phyloP scores from a whole-genome alignment of 345 rosid species.

The Boechera retrofracta region DNA sequence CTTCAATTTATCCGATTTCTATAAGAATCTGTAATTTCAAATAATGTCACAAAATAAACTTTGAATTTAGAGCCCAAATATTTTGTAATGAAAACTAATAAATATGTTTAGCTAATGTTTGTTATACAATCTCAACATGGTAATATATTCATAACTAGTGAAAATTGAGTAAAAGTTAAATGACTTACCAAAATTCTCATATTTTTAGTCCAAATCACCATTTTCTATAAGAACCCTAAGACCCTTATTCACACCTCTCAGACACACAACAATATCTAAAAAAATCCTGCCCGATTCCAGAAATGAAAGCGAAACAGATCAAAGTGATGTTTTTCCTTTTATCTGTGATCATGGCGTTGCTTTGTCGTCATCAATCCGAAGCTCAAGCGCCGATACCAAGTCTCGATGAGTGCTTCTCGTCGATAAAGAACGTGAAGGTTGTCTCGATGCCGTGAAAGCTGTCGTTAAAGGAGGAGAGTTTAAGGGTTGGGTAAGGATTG shows the following conservation, averaged over 20 bases:
- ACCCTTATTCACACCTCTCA: background rate
- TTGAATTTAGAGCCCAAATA: background rate
- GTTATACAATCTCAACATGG: conserved; percentile 9
- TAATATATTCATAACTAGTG: background rate
- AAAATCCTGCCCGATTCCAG: background rate
- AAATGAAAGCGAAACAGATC: conserved; percentile 25
- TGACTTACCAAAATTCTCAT: background rate
- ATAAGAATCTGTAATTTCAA: background rate
- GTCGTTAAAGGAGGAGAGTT: background rate
- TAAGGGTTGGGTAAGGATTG: conserved; percentile 23
- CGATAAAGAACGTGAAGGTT: conserved; percentile 18
- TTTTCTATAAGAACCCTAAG: conserved; percentile 15
- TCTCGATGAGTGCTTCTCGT: background rate
- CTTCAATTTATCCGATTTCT: background rate
- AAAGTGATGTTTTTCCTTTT: conserved; percentile 8
- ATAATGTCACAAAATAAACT: background rate
- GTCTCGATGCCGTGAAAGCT: conserved; percentile 19
- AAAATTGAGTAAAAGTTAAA: background rate
- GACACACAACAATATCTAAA: background rate
- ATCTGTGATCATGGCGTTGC: conserved; percentile 1
- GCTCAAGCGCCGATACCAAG: conserved; percentile 8
- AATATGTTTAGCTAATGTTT: background rate
- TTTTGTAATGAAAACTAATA: background rate
- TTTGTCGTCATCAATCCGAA: conserved; percentile 3
- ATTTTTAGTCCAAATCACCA: background rate